These are phyloP conservation scores for Candida pseudocylindracea DNA, from an alignment of 1,139 yeast species.

Conservation along the genomic window DNA sequence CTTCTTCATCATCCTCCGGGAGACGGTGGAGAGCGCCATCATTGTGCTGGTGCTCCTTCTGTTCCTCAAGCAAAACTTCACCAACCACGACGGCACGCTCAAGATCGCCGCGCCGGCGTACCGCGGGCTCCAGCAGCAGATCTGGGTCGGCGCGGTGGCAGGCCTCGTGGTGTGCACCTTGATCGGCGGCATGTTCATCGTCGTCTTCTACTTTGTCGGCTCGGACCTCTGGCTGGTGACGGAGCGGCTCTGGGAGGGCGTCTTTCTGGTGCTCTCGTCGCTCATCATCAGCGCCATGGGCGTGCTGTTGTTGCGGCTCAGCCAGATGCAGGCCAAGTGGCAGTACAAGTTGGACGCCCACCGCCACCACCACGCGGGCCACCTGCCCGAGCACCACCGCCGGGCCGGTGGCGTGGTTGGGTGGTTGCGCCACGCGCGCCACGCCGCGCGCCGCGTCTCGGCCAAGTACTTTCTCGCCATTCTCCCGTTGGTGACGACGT, in stretches of 20 bases:
- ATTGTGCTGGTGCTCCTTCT: slow-evolving; percentile 5
- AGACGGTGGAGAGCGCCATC: slow-evolving; percentile 5
- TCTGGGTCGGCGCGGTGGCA: slow-evolving; percentile 61
- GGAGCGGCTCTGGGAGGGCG: slow-evolving; percentile 84
- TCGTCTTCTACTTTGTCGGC: slow-evolving; percentile 56
- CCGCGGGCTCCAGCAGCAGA: slow-evolving; percentile 17
- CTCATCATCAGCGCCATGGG: slow-evolving; percentile 80
- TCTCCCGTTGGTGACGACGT: slow-evolving; percentile 18
- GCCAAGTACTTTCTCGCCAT: slow-evolving; percentile 5
- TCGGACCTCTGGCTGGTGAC: slow-evolving; percentile 12
- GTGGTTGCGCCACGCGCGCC: background rate
- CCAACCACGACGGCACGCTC: too few species aligned
- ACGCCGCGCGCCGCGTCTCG: slow-evolving; percentile 1
- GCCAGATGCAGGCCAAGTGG: slow-evolving; percentile 82
- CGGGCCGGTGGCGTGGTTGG: too few species aligned
- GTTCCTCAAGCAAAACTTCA: slow-evolving; percentile 2
- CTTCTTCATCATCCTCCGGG: slow-evolving; percentile 5
- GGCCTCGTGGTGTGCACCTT: slow-evolving; percentile 59
- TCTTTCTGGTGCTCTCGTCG: slow-evolving; percentile 63
- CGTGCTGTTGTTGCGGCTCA: slow-evolving; percentile 59
- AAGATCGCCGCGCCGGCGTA: slow-evolving; percentile 3
- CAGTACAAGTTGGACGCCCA: slow-evolving; percentile 13
- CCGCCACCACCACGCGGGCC: background rate
- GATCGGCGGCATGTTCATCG: slow-evolving; percentile 56
- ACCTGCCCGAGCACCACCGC: background rate